phyloP scores from a whole-genome alignment of 2,329 filamentous ascomycete species.

The Talaromyces sp. region DNA sequence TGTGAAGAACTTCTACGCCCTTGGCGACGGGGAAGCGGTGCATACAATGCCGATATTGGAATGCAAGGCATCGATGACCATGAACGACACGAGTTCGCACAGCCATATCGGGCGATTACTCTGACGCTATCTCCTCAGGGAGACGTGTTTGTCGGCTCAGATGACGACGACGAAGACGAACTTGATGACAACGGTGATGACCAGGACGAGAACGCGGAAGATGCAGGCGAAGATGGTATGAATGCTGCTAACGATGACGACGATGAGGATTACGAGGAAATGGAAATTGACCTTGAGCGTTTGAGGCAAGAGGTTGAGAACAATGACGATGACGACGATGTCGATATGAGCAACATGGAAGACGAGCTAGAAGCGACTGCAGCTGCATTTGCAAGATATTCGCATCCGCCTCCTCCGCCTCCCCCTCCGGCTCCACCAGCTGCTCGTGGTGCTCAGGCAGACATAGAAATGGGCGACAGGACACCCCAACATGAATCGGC shows the following conservation, averaged over 20 bases:
- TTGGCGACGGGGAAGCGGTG: constrained; percentile 82
- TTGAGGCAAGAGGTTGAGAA: constrained; percentile 23
- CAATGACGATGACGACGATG: constrained; percentile 38
- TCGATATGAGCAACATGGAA: constrained; percentile 52
- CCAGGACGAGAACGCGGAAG: constrained; percentile 16
- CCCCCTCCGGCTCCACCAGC: constrained; percentile 2
- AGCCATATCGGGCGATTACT: constrained; percentile 34
- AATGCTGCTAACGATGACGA: constrained; percentile 16
- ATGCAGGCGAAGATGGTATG: constrained; percentile 20
- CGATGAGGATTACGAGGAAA: constrained; percentile 41
- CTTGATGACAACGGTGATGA: constrained; percentile 41
- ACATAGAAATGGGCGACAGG: constrained; percentile 13
- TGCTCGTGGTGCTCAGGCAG: constrained; percentile 14
- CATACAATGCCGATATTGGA: constrained; percentile 71
- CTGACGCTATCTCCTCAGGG: constrained; percentile 38
- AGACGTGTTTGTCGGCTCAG: constrained; percentile 41
- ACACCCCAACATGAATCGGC: constrained; percentile 17
- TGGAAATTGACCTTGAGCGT: constrained; percentile 21
- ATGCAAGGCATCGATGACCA: constrained; percentile 79
- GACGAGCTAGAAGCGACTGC: constrained; percentile 70
- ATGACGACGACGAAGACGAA: constrained; percentile 39
- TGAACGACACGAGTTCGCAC: constrained; percentile 53
- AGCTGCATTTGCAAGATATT: constrained; percentile 71
- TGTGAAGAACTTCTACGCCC: constrained; percentile 87
- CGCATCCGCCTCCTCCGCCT: constrained; percentile 60